Percentiles rank a stretch among this genome's conserved stretches.
These are phyloP conservation scores for Phytophthora cactorum DNA, from an alignment of 352 stramenopile species.

Conservation along the genomic window DNA sequence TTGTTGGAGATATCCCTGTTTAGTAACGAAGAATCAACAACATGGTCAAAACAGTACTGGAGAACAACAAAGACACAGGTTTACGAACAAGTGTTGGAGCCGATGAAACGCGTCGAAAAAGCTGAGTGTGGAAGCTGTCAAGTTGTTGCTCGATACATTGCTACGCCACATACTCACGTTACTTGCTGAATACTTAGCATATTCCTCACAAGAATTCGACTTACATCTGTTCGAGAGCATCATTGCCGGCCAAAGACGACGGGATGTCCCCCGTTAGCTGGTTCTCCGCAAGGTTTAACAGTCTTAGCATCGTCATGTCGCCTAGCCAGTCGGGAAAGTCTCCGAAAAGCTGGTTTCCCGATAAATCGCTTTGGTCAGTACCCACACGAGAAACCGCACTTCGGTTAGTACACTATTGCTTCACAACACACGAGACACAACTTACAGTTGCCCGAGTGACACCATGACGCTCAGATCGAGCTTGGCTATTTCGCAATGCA, in stretches of 20 bases:
- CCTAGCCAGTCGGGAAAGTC: slow-evolving; percentile 65
- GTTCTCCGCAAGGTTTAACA: slow-evolving; percentile 66
- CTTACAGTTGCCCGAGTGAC: slow-evolving; percentile 77
- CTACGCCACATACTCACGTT: slow-evolving; percentile 23
- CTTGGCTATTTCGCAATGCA: slow-evolving; percentile 57
- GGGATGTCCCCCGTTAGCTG: slow-evolving; percentile 49
- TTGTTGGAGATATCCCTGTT: slow-evolving; percentile 61
- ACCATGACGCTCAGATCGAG: slow-evolving; percentile 71
- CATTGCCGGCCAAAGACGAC: slow-evolving; percentile 59
- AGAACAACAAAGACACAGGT: not conserved
- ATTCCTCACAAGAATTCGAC: not conserved
- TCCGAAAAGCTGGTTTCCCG: slow-evolving; percentile 56
- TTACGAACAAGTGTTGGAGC: slow-evolving; percentile 47
- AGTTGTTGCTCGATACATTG: slow-evolving; percentile 46
- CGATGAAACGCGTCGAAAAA: slow-evolving; percentile 49
- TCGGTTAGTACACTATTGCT: no score
- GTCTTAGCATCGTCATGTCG: slow-evolving; percentile 66
- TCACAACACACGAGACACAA: slow-evolving; percentile 3
- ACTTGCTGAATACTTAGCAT: not conserved
- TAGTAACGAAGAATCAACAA: not conserved
- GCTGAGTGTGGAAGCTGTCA: slow-evolving; percentile 33
- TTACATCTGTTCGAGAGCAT: slow-evolving; percentile 70
- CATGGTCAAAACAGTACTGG: not conserved
- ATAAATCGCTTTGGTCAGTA: slow-evolving; percentile 51
- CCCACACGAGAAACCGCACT: not conserved